phyloP scores from a whole-genome alignment of 83 land plant species.

The Thuja plicata region DNA sequence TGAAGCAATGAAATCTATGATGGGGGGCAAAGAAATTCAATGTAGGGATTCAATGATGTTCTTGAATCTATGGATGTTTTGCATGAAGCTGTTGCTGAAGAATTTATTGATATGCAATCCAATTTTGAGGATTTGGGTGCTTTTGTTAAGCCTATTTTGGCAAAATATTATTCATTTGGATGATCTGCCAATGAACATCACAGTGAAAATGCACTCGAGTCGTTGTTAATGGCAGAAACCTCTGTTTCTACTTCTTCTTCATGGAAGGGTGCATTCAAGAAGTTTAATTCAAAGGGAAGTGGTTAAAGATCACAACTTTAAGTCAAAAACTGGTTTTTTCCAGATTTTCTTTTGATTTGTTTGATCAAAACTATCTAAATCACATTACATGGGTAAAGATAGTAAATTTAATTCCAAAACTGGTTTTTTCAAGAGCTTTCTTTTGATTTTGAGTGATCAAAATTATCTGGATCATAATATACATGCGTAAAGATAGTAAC shows the following conservation, averaged over 20 bases:
- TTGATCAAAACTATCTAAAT: too few relatives aligned
- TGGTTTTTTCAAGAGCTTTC: too few relatives aligned
- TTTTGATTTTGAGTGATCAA: too few relatives aligned
- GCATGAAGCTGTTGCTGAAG: not conserved
- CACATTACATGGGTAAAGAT: too few relatives aligned
- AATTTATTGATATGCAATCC: not conserved
- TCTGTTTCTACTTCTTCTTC: not conserved
- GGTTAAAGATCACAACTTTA: too few relatives aligned
- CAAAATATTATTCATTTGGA: conserved; percentile 9
- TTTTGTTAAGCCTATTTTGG: not conserved
- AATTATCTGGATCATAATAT: too few relatives aligned
- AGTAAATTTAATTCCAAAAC: too few relatives aligned
- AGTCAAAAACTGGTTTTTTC: too few relatives aligned
- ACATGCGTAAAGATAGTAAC: too few relatives aligned
- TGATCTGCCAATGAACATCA: not conserved
- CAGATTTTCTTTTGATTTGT: too few relatives aligned
- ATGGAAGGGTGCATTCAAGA: conserved; percentile 3
- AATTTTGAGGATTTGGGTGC: not conserved
- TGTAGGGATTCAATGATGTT: not conserved
- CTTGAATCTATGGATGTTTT: not conserved
- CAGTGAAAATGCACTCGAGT: not conserved
- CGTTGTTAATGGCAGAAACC: not conserved
- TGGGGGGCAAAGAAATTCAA: not conserved
- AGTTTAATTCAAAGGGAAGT: not conserved
- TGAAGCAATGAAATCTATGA: not conserved